These are phyloP conservation scores for Microcyclospora tardicrescens DNA, from an alignment of 2,329 filamentous ascomycete species.

Conservation along the genomic window DNA sequence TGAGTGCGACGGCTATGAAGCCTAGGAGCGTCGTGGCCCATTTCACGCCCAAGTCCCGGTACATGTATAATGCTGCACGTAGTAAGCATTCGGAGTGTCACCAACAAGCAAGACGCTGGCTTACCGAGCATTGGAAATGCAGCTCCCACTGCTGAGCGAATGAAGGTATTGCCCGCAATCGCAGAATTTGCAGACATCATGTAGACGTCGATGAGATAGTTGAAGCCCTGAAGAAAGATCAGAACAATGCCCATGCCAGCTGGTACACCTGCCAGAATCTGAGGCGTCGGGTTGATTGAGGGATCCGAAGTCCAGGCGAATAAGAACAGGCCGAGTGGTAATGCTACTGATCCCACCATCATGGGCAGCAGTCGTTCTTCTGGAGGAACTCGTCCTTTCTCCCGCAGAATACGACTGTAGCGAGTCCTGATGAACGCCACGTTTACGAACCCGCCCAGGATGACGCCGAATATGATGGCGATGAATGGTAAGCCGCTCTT, in stretches of 20 bases:
- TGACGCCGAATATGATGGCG: conserved; percentile 29
- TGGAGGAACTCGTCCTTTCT: conserved; percentile 17
- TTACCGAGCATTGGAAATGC: conserved; percentile 22
- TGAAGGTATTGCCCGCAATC: conserved; percentile 24
- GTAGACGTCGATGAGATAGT: conserved; percentile 35
- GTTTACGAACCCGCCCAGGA: conserved; percentile 14
- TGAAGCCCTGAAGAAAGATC: conserved; percentile 33
- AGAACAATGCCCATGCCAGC: conserved; percentile 32
- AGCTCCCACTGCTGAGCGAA: conserved; percentile 24
- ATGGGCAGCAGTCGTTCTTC: conserved; percentile 36
- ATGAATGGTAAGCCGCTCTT: conserved; percentile 30
- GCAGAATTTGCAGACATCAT: conserved; percentile 23
- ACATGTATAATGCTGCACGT: conserved; percentile 19
- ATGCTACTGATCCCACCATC: conserved; percentile 38
- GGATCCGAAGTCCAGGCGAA: conserved; percentile 40
- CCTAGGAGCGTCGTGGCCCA: conserved; percentile 24
- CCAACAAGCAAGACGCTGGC: neutral
- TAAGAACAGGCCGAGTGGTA: conserved; percentile 38
- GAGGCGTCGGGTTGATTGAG: conserved; percentile 29
- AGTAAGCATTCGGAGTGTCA: conserved; percentile 14
- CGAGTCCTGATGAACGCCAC: conserved; percentile 3
- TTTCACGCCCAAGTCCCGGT: conserved; percentile 20
- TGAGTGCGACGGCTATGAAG: conserved; percentile 19
- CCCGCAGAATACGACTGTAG: conserved; percentile 2
- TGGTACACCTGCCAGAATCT: conserved; percentile 29